Conservation (phyloP, 306 rosid species). For the Canavalia gladiata region DNA sequence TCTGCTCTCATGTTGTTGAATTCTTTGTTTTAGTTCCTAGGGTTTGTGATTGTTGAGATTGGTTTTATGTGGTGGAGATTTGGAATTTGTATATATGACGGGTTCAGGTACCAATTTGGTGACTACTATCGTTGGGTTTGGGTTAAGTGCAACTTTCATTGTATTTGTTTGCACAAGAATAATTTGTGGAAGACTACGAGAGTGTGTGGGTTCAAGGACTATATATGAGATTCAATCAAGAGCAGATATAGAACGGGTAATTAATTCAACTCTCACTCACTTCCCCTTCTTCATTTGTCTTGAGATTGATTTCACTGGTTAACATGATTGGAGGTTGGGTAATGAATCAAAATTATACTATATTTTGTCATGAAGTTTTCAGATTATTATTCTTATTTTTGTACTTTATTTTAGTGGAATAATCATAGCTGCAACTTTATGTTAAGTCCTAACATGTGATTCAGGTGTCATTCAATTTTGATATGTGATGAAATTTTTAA, state of each 20-base stretch:
- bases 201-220: constrained; percentile 57
- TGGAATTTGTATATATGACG: constrained; percentile 43
- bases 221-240: constrained; percentile 72
- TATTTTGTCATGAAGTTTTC: background rate
- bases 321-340: background rate
- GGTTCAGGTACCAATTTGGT: constrained; percentile 69
- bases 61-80: constrained; percentile 40
- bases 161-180: constrained; percentile 95
- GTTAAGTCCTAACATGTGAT: constrained; percentile 8
- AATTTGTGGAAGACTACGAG: constrained; percentile 83
- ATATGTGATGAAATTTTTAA: background rate
- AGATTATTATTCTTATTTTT: background rate
- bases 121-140: constrained; percentile 89
- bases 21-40: constrained; percentile 26
- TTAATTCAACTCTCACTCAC: background rate
- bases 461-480: constrained; percentile 21
- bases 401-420: background rate
- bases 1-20: background rate
- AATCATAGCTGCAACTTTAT: background rate
- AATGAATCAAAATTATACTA: background rate
- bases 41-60: constrained; percentile 34
- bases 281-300: constrained; percentile 8
- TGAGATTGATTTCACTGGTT: constrained; percentile 22
- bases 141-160: constrained; percentile 93
- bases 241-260: constrained; percentile 83